Percentiles rank a stretch among this genome's conserved stretches.
phyloP scores from a whole-genome alignment of 352 stramenopile genomes.

The Globisporangium yorkense region DNA sequence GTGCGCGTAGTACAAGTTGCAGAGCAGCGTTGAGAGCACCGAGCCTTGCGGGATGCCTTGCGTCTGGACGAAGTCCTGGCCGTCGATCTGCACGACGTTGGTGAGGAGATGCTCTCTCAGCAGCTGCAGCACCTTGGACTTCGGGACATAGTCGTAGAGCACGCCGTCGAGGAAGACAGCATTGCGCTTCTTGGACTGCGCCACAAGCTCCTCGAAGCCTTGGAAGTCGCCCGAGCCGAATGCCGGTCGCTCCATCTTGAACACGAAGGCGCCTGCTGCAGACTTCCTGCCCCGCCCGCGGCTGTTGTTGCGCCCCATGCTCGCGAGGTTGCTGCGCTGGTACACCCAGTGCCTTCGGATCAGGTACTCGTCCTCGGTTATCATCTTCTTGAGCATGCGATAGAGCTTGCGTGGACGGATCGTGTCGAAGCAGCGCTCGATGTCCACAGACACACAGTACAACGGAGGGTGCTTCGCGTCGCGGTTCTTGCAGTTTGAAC shows the following conservation, averaged over 20 bases:
- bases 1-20: constrained; percentile 77
- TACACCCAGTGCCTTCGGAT: constrained; percentile 73
- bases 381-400: constrained; percentile 50
- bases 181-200: constrained; percentile 33
- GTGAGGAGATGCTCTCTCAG: constrained; percentile 59
- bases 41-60: constrained; percentile 81
- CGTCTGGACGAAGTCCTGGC: constrained; percentile 41
- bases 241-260: constrained; percentile 55
- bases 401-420: constrained; percentile 64
- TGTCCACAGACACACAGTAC: constrained; percentile 66
- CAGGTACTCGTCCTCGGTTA: constrained; percentile 69
- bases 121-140: constrained; percentile 36
- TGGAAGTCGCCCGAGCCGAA: constrained; percentile 48
- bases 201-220: constrained; percentile 42
- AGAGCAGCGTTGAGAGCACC: constrained; percentile 72
- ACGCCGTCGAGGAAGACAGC: constrained; percentile 66
- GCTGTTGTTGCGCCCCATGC: constrained; percentile 12
- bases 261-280: constrained; percentile 19
- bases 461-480: constrained; percentile 12
- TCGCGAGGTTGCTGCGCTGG: constrained; percentile 25
- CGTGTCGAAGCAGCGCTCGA: constrained; percentile 81
- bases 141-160: constrained; percentile 67
- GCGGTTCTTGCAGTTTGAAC: constrained; percentile 22
- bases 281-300: neutral
- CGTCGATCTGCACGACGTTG: constrained; percentile 53